Evolutionary conservation across 129 eudicot genomes (phyloP).

Genomic region (Lactuca sativa): DNA sequence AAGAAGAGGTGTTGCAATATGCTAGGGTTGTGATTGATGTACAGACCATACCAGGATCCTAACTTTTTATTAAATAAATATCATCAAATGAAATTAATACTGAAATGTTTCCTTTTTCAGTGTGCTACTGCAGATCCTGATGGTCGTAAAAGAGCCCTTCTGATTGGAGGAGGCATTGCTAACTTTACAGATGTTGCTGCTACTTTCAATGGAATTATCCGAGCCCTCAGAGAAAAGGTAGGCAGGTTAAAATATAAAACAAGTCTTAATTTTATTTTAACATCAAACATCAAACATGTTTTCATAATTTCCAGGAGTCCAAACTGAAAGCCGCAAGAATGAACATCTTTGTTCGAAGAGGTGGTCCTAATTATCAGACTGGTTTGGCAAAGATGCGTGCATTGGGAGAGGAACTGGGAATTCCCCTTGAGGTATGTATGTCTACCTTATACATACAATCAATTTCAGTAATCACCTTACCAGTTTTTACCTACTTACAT

Average conservation of each 20-base stretch:
- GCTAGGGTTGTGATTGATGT: conserved; percentile 96
- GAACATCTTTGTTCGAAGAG: conserved; percentile 83
- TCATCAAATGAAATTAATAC: background rate
- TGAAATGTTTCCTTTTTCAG: conserved; percentile 23
- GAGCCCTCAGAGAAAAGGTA: conserved; percentile 88
- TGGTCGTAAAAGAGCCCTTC: conserved; percentile 92
- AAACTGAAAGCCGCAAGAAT: conserved; percentile 83
- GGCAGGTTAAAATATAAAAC: too few relatives aligned
- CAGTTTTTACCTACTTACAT: too few relatives aligned
- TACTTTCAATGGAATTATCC: conserved; percentile 86
- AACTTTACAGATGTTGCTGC: conserved; percentile 97
- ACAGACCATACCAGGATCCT: conserved; percentile 17
- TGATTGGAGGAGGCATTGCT: conserved; percentile 97
- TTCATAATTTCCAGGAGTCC: conserved; percentile 45
- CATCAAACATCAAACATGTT: too few relatives aligned
- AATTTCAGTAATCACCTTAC: too few relatives aligned
- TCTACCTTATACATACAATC: background rate
- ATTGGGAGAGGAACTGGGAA: conserved; percentile 69
- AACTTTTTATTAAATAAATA: background rate
- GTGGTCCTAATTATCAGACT: conserved; percentile 86
- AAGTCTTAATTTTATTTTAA: too few relatives aligned
- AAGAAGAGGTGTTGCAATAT: conserved; percentile 89
- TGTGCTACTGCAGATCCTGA: conserved; percentile 96
- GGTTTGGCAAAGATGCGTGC: conserved; percentile 83
- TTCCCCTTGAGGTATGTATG: conserved; percentile 71